Evolutionary conservation across 305 asterid species (phyloP).

Genomic region (Striga hermonthica): DNA sequence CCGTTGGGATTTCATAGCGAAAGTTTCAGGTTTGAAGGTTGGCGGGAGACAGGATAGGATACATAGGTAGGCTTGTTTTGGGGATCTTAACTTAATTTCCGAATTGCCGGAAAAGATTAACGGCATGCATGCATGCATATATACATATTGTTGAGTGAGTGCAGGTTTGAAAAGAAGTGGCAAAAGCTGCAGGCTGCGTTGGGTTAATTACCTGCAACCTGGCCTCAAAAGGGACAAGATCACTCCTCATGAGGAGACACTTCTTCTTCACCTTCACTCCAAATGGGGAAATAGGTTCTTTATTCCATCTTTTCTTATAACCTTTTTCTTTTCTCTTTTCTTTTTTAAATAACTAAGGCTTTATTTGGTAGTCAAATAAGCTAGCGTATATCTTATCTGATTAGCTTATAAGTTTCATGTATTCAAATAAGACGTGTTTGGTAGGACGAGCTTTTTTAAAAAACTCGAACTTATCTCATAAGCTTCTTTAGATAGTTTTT

Average conservation of each 20-base stretch:
- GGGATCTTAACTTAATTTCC: constrained; percentile 44
- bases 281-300: constrained; percentile 90
- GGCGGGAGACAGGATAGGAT: constrained; percentile 87
- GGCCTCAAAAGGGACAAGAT: constrained; percentile 80
- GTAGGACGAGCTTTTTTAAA: too few species aligned
- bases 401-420: neutral
- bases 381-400: neutral
- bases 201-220: constrained; percentile 94
- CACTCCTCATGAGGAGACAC: constrained; percentile 75
- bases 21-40: constrained; percentile 99
- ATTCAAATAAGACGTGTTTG: too few species aligned
- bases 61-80: constrained; percentile 87
- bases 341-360: too few species aligned
- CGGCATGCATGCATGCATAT: too few species aligned
- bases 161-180: constrained; percentile 87
- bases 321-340: too few species aligned
- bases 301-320: too few species aligned
- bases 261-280: constrained; percentile 69
- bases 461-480: too few species aligned
- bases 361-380: neutral
- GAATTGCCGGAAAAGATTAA: constrained; percentile 36
- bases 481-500: too few species aligned
- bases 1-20: constrained; percentile 96
- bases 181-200: constrained; percentile 91
- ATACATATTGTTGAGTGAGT: constrained; percentile 21